These are phyloP conservation scores for Spathaspora passalidarum DNA, from an alignment of 805 yeast species.

Conservation along the genomic window DNA sequence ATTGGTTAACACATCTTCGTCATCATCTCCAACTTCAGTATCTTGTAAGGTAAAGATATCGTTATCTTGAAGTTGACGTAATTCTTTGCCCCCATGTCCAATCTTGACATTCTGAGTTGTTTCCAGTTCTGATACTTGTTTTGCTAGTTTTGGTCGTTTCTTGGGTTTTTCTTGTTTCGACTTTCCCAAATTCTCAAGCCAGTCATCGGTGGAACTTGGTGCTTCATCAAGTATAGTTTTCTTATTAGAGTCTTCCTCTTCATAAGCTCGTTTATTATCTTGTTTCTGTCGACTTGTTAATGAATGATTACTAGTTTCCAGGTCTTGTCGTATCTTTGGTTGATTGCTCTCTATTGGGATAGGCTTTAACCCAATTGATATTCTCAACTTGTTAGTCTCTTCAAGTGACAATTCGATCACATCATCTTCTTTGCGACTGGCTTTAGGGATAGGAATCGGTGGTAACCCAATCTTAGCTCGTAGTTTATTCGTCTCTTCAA, in stretches of 20 bases:
- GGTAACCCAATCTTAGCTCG: slow-evolving; percentile 37
- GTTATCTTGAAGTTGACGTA: slow-evolving; percentile 35
- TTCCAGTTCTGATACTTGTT: background rate
- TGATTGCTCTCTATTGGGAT: slow-evolving; percentile 17
- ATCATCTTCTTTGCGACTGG: slow-evolving; percentile 4
- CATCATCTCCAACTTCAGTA: slow-evolving; percentile 31
- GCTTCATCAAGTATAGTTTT: background rate
- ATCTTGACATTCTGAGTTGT: slow-evolving; percentile 27
- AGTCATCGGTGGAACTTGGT: slow-evolving; percentile 29
- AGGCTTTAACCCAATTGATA: slow-evolving; percentile 52
- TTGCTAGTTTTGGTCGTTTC: background rate
- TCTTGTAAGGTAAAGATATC: slow-evolving; percentile 61
- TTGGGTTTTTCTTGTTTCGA: background rate
- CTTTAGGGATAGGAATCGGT: slow-evolving; percentile 25
- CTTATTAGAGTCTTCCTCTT: background rate
- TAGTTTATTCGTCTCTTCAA: slow-evolving; percentile 44
- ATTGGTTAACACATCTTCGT: slow-evolving; percentile 35
- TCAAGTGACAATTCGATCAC: slow-evolving; percentile 35
- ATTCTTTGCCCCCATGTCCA: slow-evolving; percentile 44
- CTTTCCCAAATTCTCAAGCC: slow-evolving; percentile 35
- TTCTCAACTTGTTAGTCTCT: slow-evolving; percentile 55
- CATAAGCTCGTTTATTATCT: background rate
- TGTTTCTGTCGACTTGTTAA: background rate
- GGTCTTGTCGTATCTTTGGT: background rate
- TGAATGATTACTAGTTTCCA: background rate